Base-by-base conservation (phyloP, 2,329 filamentous ascomycete species). In the Sclerotinia minor region DNA sequence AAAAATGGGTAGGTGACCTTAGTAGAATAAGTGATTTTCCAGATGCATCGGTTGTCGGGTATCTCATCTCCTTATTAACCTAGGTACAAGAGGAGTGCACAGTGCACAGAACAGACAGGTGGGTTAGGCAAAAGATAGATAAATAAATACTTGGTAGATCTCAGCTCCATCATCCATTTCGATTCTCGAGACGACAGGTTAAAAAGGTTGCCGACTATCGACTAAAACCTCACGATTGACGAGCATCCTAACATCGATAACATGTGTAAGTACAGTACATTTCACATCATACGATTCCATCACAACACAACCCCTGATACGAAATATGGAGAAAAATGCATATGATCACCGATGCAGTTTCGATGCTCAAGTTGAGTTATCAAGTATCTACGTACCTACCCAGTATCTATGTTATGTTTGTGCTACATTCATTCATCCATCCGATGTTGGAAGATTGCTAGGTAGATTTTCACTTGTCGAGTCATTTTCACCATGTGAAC, bases 191-290 rank as follows among this genome's bases (percentile, higher is more conserved):
- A 32, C 15, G 29, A 53, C 7, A 57, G 24, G 35, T 7, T 5
- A 5, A 38, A 24, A 19, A 61, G 11, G 5, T 13, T 24, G 1
- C 5, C 58, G 38, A 38, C 29, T 47, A 26, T n/a, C n/a, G n/a
- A n/a, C n/a, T n/a, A n/a, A n/a, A 61, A 21, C n/a, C 4, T 19
- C 59, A 49, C 49, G 21, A 61, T 21, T 49, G 2, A 35, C 32
- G n/a, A 24, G 0, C n/a, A 19, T 41, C 13, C 19, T n/a, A 41
- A 45, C 8, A 50, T 2, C 45, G 29, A 21, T 17, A 50, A 24
- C 17, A 50, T 50, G 59, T 17, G 59, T 61, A 61, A 61, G 59
- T 61, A 26, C 21, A 24, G 49, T 49, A 3, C 29, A 29, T 29
- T 29, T 29, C 29, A 49, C 47, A 35, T 17, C 35, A n/a, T 24